A percentile compares a stretch with the other conserved stretches of the same genome.
Evolutionary conservation across 1,284 basidiomycete species (phyloP).

Genomic region (Prillingera fragicola): DNA sequence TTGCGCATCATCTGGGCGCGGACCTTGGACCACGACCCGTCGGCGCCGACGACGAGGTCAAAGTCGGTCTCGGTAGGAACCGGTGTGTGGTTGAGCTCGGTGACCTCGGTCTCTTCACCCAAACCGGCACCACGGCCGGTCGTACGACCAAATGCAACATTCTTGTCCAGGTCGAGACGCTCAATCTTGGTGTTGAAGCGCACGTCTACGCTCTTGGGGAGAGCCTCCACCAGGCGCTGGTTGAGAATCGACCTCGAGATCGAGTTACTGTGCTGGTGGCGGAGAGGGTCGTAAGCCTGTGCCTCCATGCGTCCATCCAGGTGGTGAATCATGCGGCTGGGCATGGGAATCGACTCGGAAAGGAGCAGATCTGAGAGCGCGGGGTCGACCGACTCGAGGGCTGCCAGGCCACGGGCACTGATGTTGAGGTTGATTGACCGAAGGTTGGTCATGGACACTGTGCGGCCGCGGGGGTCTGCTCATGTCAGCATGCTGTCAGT

Average conservation of each 20-base stretch:
- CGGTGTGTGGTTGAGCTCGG: slow-evolving; percentile 5
- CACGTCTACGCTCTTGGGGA: slow-evolving; percentile 58
- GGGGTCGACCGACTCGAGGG: slow-evolving; percentile 72
- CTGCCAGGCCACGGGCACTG: slow-evolving; percentile 84
- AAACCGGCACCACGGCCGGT: slow-evolving; percentile 3
- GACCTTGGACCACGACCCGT: slow-evolving; percentile 81
- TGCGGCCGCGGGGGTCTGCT: slow-evolving; percentile 42
- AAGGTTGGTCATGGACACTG: slow-evolving; percentile 38
- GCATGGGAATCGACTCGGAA: slow-evolving; percentile 83
- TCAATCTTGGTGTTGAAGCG: slow-evolving; percentile 79
- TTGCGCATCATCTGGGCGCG: slow-evolving; percentile 83
- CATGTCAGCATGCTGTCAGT: no score
- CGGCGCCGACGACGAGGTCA: slow-evolving; percentile 80
- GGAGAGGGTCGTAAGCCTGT: slow-evolving; percentile 72
- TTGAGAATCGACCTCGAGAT: slow-evolving; percentile 85
- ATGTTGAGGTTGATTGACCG: slow-evolving; percentile 96
- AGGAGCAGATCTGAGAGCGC: slow-evolving; percentile 69
- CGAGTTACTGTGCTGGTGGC: slow-evolving; percentile 90
- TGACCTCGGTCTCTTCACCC: slow-evolving; percentile 12
- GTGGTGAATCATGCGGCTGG: slow-evolving; percentile 90
- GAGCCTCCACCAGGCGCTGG: slow-evolving; percentile 65
- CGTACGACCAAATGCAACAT: slow-evolving; percentile 31
- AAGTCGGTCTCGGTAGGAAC: slow-evolving; percentile 52
- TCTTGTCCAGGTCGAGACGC: slow-evolving; percentile 63
- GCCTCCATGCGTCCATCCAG: slow-evolving; percentile 63